These are phyloP conservation scores for Asparagopsis taxiformis DNA, from an alignment of 31 red algal species.

Conservation along the genomic window DNA sequence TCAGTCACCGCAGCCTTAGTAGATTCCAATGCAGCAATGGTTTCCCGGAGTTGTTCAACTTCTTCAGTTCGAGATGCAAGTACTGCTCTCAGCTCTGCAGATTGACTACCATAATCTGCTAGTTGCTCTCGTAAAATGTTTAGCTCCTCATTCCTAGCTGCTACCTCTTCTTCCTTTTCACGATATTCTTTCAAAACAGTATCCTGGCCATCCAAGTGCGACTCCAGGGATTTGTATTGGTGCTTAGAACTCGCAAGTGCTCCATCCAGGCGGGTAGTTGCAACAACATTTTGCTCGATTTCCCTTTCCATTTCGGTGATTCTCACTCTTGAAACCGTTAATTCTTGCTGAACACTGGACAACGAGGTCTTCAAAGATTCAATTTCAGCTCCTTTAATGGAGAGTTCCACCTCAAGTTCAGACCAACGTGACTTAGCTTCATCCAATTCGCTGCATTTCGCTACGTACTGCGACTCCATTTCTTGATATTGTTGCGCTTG, in stretches of 20 bases:
- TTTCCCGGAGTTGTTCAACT: background rate
- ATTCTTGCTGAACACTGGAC: too few relatives aligned
- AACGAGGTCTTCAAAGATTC: too few relatives aligned
- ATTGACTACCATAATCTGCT: too few relatives aligned
- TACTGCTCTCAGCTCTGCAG: too few relatives aligned
- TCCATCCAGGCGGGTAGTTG: background rate
- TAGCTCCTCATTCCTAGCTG: background rate
- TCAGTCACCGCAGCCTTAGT: background rate
- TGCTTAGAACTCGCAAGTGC: constrained; percentile 5
- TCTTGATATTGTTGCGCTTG: too few relatives aligned
- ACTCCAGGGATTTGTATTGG: background rate
- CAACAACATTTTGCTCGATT: background rate
- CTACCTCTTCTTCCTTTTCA: background rate
- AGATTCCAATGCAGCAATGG: background rate
- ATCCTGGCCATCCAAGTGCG: constrained; percentile 26
- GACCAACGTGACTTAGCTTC: too few relatives aligned
- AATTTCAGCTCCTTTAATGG: too few relatives aligned
- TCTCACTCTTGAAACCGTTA: background rate
- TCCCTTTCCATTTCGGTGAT: constrained; percentile 12
- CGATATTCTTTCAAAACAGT: constrained; percentile 20
- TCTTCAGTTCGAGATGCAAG: too few relatives aligned
- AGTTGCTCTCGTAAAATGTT: background rate
- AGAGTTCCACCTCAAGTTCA: too few relatives aligned
- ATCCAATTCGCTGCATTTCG: too few relatives aligned
- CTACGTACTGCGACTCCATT: too few relatives aligned